These are phyloP conservation scores for Carallia brachiata DNA, from an alignment of 345 rosid species.

Conservation along the genomic window DNA sequence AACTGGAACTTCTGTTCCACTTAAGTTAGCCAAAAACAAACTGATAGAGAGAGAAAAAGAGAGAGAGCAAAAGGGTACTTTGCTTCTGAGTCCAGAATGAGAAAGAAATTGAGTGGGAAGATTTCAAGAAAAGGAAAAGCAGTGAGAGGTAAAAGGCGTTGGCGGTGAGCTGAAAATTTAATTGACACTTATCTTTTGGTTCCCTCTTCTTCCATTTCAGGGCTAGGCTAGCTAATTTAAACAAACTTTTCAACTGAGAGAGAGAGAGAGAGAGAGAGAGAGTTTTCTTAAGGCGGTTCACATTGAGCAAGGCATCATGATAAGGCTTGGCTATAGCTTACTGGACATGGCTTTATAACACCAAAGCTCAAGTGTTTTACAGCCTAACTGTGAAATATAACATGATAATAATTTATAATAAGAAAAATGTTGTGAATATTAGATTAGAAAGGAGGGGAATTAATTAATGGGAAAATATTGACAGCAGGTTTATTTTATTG, in stretches of 20 bases:
- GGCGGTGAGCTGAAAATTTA: background rate
- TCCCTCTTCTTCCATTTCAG: too few species aligned
- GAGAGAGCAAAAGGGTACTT: slow-evolving; percentile 6
- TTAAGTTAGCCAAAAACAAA: background rate
- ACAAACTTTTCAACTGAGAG: too few species aligned
- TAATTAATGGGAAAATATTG: background rate
- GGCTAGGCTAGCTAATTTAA: too few species aligned
- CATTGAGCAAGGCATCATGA: slow-evolving; percentile 12
- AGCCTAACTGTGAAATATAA: background rate
- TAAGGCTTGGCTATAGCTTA: background rate
- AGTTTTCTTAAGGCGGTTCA: background rate
- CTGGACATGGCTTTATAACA: background rate
- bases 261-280: background rate
- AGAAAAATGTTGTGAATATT: background rate
- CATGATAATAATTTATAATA: background rate
- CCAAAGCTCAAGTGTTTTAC: background rate
- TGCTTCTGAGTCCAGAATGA: slow-evolving; percentile 16
- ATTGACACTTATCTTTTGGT: background rate
- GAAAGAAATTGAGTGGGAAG: slow-evolving; percentile 11
- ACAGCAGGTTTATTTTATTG: background rate
- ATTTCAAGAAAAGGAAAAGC: slow-evolving; percentile 4
- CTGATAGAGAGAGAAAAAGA: background rate
- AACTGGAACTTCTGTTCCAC: background rate
- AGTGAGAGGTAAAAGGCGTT: background rate
- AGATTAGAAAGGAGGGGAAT: background rate